Base-by-base conservation (phyloP, 148 eudicot genomes). In the Suaeda aralocaspica region DNA sequence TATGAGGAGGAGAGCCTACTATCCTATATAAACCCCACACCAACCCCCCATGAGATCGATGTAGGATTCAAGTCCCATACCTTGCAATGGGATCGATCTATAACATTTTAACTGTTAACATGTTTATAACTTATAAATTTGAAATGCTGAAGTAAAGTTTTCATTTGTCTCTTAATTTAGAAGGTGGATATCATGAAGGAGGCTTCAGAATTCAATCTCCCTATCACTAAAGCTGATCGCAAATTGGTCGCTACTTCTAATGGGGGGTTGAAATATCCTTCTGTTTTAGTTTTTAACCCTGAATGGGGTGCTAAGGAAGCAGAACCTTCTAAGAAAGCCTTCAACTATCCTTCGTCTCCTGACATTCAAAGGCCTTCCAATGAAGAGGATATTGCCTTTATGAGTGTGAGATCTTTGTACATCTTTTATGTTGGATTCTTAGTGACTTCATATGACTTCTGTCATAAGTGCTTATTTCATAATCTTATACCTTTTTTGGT, bases 341-440 rank as follows among this genome's bases (percentile, higher is more conserved):
- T 90, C 46, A 64, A 62, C 33, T 84, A 82, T 64, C 90, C 94
- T 71, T 75, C 80, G 28, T 3, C 68, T 25, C 75, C 84, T 18
- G 75, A 77, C 31, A 84, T 88, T 33, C 67, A 72, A 39, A 88
- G 79, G 80, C 96, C 92, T 31, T 64, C 74, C 34, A 81, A 44
- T 70, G 93, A 92, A 31, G 98, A 88, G 64, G 93, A 92, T 75
- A 85, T 92, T 65, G 91, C 98, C 55, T 92, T 82, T 67, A 92
- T 90, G 98, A 86, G 83, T 71, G 98, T 90, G 80, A 85, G 85
- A 66, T 66, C 31, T 56, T 66, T 58, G 28, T 42, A 50, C 70
- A 45, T 26, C 55, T 29, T 3, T 16, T 49, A 24, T 52, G 15
- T 39, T 25, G 41, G 18, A 31, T 60, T 28, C n/a, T 44, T 21